phyloP scores from a whole-genome alignment of 257 asterid genomes.

The Lycium barbarum region DNA sequence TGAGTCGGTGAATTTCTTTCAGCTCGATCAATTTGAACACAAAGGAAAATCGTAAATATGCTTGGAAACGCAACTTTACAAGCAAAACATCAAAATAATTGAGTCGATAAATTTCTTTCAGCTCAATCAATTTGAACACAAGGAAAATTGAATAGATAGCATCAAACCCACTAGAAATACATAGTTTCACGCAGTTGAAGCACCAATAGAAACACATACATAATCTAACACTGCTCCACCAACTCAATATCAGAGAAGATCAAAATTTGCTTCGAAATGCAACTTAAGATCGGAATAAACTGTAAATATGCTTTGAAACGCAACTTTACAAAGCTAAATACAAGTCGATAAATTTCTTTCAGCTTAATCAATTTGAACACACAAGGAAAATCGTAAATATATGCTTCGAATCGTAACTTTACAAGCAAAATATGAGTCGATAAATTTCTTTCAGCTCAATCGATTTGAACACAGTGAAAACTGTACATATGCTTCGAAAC shows the following conservation, averaged over 20 bases:
- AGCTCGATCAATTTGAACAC: slow-evolving; percentile 1
- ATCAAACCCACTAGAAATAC: too few relatives aligned
- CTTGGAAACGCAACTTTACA: neutral
- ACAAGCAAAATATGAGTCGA: neutral
- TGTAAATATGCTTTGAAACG: too few relatives aligned
- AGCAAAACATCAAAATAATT: neutral
- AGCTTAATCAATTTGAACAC: too few relatives aligned
- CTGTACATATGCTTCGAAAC: too few relatives aligned
- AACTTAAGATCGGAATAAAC: too few relatives aligned
- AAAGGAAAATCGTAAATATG: neutral
- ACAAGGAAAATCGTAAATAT: neutral
- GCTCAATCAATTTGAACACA: neutral
- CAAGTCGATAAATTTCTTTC: too few relatives aligned
- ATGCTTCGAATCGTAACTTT: neutral
- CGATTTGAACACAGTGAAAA: neutral
- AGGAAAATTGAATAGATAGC: too few relatives aligned
- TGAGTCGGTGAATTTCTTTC: neutral
- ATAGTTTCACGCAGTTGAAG: too few relatives aligned
- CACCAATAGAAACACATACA: too few relatives aligned
- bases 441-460: neutral
- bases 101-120: neutral
- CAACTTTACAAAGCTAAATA: too few relatives aligned
- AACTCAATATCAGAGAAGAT: neutral
- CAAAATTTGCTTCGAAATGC: too few relatives aligned
- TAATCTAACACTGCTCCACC: too few relatives aligned